phyloP scores from a whole-genome alignment of 495 filamentous ascomycete species.

The Penicillium canescens region DNA sequence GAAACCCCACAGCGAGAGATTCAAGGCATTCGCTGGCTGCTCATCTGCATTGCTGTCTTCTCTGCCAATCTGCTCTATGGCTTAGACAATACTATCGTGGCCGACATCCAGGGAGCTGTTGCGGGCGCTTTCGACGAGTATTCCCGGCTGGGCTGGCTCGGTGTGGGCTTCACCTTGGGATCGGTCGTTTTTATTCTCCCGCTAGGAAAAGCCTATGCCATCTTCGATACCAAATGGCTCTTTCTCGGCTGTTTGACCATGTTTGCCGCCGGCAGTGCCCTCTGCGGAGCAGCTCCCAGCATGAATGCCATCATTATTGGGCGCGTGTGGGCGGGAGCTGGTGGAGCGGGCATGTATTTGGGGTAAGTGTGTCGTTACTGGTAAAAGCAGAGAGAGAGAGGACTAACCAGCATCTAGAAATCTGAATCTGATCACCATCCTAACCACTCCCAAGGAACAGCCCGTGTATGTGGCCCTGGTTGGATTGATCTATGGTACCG shows the following conservation, averaged over 20 bases:
- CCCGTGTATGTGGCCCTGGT: constrained; percentile 43
- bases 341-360: constrained; percentile 52
- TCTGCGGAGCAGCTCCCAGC: constrained; percentile 34
- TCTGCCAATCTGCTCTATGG: constrained; percentile 30
- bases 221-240: constrained; percentile 35
- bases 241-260: constrained; percentile 22
- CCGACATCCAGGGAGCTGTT: constrained; percentile 35
- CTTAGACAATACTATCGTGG: constrained; percentile 42
- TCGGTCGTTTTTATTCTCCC: constrained; percentile 11
- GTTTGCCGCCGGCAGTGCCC: constrained; percentile 33
- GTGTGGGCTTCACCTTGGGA: constrained; percentile 22
- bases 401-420: too few species aligned
- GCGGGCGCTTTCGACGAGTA: constrained; percentile 24
- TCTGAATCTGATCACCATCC: constrained; percentile 40
- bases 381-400: too few species aligned
- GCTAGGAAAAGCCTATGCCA: constrained; percentile 3
- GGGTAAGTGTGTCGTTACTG: constrained; percentile 18
- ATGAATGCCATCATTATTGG: constrained; percentile 36
- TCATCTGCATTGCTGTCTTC: constrained; percentile 25
- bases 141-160: constrained; percentile 22
- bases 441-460: constrained; percentile 43
- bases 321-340: constrained; percentile 31
- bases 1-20: neutral
- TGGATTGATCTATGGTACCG: constrained; percentile 42
- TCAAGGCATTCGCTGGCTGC: neutral